phyloP scores from a whole-genome alignment of 2,329 filamentous ascomycete genomes.

The Xylaria digitata region DNA sequence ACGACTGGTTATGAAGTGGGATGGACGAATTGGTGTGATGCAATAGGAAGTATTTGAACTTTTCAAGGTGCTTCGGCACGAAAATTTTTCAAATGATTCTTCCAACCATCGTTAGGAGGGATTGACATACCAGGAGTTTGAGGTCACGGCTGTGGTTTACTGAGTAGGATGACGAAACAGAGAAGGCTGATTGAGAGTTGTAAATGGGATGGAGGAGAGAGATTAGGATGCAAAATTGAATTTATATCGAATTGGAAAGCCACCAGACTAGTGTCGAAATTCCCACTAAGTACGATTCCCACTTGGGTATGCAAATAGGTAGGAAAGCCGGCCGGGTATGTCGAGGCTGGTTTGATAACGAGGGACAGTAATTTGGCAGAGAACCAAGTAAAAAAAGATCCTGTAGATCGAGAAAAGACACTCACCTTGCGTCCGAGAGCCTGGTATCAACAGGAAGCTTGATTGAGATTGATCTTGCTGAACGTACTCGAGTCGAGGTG shows the following conservation, averaged over 20 bases:
- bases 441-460: background rate
- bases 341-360: background rate
- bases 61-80: background rate
- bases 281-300: background rate
- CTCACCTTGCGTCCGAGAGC: constrained; percentile 19
- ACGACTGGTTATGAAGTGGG: background rate
- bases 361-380: background rate
- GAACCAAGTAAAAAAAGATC: background rate
- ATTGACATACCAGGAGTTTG: background rate
- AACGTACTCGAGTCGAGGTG: background rate
- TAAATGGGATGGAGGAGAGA: constrained; percentile 11
- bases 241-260: constrained; percentile 2
- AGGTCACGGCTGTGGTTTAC: background rate
- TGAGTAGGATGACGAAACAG: background rate
- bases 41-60: background rate
- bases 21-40: background rate
- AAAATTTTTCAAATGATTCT: background rate
- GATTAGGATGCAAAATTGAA: background rate
- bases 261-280: background rate
- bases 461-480: background rate
- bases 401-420: background rate
- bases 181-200: constrained; percentile 20
- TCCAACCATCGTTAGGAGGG: background rate
- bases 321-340: background rate
- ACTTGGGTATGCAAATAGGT: background rate